Base-by-base conservation (phyloP, 257 asterid species). In the Solanum peruvianum region DNA sequence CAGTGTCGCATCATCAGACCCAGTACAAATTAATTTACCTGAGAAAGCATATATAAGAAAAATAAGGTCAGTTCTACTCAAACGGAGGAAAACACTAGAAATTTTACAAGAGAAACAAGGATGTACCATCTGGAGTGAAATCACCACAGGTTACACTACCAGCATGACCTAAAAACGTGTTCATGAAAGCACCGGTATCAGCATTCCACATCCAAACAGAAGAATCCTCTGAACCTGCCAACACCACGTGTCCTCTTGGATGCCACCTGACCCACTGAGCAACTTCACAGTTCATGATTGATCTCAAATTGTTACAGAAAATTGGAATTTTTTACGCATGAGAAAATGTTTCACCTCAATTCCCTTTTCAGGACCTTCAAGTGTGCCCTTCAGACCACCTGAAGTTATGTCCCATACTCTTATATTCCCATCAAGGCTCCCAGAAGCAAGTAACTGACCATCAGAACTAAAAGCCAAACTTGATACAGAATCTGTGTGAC, bases 221-320 rank as follows among this genome's bases (percentile, higher is more conserved):
- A 75, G 92, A 93, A 91, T 97, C 99, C 90, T 94, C 99, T n/a
- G 99, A 93, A 89, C 99, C 99, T 89, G 98, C 96, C 92, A 97
- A 91, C 86, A 96, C 69, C 90, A 96, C 20, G 86, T 96, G 97
- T 88, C 97, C 98, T 91, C 81, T 95, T 6, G 99, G 97, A 91
- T 97, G 99, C 99, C 99, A 97, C 93, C 87, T 93, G 84, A 96
- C 91, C 99, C 98, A 97, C 99, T 95, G 93, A 87, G 89, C 82
- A 89, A 87, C 47, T 87, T 81, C 82, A 91, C 77, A 58, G 49
- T 85, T 91, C 85, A 69, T 70, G 88, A 90, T 81, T 47, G 85
- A 81, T 81, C 69, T 18, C 84, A 80, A 47, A 80, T 80, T 27
- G 67, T 18, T 29, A 81, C 6, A 23, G 20, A 31, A 29, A 81